Evolutionary conservation across 129 eudicot species (phyloP), one percentile per base, ranked within the genome.

Genomic region (Glebionis coronaria): DNA sequence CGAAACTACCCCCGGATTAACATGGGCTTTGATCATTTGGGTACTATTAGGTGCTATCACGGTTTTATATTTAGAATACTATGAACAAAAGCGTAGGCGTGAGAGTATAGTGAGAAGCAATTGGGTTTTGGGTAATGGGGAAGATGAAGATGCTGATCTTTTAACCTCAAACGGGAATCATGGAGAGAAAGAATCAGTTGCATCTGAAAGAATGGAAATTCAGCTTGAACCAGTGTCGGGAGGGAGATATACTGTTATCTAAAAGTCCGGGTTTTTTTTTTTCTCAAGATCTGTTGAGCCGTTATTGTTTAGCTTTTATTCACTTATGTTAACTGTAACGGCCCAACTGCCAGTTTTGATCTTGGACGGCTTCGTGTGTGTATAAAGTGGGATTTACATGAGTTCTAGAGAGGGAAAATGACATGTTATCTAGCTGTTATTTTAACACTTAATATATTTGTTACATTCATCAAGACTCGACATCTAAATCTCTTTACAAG

Each of bases 1-100:
- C 28, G 91, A 86, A 63, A 86, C 86, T 59, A 82, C 84, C 47
- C 76, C 61, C 10, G 87, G 98, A n/a, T 63, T 93, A 12, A 93
- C 76, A 40, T 86, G 96, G 96, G 98, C 98, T 70, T 73, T 93
- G 83, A 81, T 88, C 15, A 56, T 81, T 35, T 93, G 98, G 98
- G 82, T 88, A 68, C 56, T 66, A 31, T 38, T 82, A 35, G 96
- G 92, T 14, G 84, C 69, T 68, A 61, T 84, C 64, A 67, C 74
- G 1, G 79, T 82, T 40, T 13, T 84, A 51, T 93, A 86, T 65
- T 67, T 93, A 70, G 98, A 93, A 76, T 80, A 80, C 42, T 35
- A 35, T 27, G 59, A 72, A 5, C 85, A 49, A 58, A 78, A 75
- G 38, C 82, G 85, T 59, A 64, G 73, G 51, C 75, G 69, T 20